Evolutionary conservation across 2,329 filamentous ascomycete species (phyloP), one percentile per base, ranked within the genome.

Genomic region (Clonostachys chloroleuca): DNA sequence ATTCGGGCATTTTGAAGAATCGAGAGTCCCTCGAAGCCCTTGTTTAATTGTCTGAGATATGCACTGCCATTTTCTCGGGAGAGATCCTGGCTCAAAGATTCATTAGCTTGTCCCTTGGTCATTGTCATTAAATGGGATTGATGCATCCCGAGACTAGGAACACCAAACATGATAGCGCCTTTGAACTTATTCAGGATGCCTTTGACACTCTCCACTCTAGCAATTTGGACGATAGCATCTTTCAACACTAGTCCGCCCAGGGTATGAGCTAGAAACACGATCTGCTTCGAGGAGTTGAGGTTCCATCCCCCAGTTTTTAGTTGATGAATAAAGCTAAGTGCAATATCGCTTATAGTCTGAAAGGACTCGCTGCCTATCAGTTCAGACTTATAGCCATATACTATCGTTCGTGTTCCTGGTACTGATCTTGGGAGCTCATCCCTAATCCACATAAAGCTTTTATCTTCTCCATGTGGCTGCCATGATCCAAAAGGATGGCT

Each of bases 211-310:
- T n/a, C 14, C 4, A n/a, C 14, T n/a, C 17, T n/a, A 8, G 36
- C 36, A 12, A 39, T 18, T 39, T 8, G 14, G 36, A 18, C 36
- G 36, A 39, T n/a, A 4, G 37, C 36, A 24, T 41, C 18, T 24
- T 46, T 46, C 10, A 41, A n/a, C 18, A 46, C 37, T 10, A 46
- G 3, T 4, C 44, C 44, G 14, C 44, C 44, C n/a, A 46, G 37
- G 14, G 37, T 46, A 20, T 46, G 44, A 18, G 30, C 34, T 13
- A 46, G 8, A 39, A 46, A 41, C 5, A 41, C 16, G 2, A 46
- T 24, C 12, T 16, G 36, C 12, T 39, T 39, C 14, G 14, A n/a
- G 14, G 36, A n/a, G 14, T n/a, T 4, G 7, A 39, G 12, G 36
- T n/a, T 39, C 36, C 12, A 39, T 39, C 36, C 36, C 17, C 17